A percentile compares a stretch with the other conserved stretches of the same genome.
These are phyloP conservation scores for Alternaria metachromatica DNA, from an alignment of 2,329 filamentous ascomycete species.

Conservation along the genomic window DNA sequence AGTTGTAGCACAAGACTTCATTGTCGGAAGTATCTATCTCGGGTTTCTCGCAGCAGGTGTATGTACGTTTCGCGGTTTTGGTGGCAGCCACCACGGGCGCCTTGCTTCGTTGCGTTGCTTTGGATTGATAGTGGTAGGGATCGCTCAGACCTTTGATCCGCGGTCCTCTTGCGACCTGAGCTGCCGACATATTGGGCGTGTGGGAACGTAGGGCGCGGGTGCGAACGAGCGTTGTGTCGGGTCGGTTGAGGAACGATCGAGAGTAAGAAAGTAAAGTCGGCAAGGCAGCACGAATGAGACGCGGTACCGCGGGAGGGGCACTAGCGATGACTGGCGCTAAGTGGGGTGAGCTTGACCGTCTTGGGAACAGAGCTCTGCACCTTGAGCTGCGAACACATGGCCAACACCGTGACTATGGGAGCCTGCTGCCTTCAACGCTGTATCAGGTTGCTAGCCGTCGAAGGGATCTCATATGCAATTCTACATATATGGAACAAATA, in stretches of 20 bases:
- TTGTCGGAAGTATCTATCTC: slow-evolving; percentile 32
- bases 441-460: background rate
- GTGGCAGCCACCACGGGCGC: slow-evolving; percentile 25
- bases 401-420: background rate
- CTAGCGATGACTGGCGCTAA: slow-evolving; percentile 6
- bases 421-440: background rate
- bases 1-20: slow-evolving; percentile 68
- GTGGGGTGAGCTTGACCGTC: background rate
- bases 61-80: slow-evolving; percentile 20
- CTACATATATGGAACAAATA: background rate
- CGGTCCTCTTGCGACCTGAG: slow-evolving; percentile 22
- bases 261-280: slow-evolving; percentile 9
- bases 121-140: slow-evolving; percentile 23
- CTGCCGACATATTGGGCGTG: slow-evolving; percentile 25
- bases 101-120: slow-evolving; percentile 27
- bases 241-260: slow-evolving; percentile 1
- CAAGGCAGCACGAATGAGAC: slow-evolving; percentile 17
- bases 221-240: background rate
- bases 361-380: slow-evolving; percentile 10
- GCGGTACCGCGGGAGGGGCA: slow-evolving; percentile 17
- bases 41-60: slow-evolving; percentile 38
- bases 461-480: background rate
- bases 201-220: background rate
- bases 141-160: slow-evolving; percentile 38
- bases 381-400: slow-evolving; percentile 10